phyloP scores from a whole-genome alignment of 345 rosid species.

The Gossypium rotundifolium region DNA sequence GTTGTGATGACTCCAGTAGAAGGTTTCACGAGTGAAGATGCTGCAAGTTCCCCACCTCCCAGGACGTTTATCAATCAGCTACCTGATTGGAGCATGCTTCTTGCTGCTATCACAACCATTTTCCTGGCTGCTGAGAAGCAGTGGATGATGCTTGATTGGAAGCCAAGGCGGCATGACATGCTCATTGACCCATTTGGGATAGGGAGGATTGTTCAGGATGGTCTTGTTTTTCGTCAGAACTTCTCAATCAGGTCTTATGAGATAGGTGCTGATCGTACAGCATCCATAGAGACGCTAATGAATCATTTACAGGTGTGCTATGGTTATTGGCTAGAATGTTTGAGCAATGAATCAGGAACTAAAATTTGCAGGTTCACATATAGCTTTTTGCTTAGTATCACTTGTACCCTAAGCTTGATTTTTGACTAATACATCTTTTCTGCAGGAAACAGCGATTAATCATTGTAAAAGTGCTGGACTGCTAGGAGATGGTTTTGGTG shows the following conservation, averaged over 20 bases:
- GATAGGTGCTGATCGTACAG: slow-evolving; percentile 95
- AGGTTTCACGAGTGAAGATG: slow-evolving; percentile 43
- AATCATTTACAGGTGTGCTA: slow-evolving; percentile 82
- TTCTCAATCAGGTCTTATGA: slow-evolving; percentile 95
- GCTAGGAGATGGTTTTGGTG: slow-evolving; percentile 90
- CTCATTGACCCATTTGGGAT: slow-evolving; percentile 72
- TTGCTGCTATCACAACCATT: slow-evolving; percentile 93
- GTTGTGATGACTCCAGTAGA: slow-evolving; percentile 45
- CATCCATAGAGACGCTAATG: slow-evolving; percentile 94
- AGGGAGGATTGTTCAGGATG: slow-evolving; percentile 90
- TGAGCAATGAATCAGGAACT: background rate
- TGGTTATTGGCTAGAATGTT: background rate
- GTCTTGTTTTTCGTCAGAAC: slow-evolving; percentile 74
- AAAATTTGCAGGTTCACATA: background rate
- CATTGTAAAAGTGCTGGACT: slow-evolving; percentile 83
- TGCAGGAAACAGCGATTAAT: slow-evolving; percentile 93
- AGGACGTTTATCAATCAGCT: slow-evolving; percentile 89
- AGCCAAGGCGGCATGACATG: slow-evolving; percentile 84
- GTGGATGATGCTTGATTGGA: slow-evolving; percentile 99
- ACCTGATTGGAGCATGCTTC: slow-evolving; percentile 99
- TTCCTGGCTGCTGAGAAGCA: slow-evolving; percentile 99
- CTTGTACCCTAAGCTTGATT: background rate
- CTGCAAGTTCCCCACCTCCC: slow-evolving; percentile 49
- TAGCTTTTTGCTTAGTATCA: no score
- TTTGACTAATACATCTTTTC: slow-evolving; percentile 8